These are phyloP conservation scores for Brassica napus DNA, from an alignment of 345 rosid species.

Conservation along the genomic window DNA sequence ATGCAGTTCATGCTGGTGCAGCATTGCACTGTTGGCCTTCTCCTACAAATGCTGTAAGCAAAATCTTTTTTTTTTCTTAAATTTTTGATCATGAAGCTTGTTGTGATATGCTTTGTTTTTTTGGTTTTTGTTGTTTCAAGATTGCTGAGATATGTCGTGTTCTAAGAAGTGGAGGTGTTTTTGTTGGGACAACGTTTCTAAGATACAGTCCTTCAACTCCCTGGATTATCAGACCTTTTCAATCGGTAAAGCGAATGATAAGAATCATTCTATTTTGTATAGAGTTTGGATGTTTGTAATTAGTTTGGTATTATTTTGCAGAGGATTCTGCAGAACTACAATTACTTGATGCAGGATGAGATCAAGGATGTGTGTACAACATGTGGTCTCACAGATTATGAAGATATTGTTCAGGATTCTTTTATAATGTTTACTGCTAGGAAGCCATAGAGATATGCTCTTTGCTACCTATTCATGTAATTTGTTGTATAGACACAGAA, in stretches of 20 bases:
- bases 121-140: constrained; percentile 27
- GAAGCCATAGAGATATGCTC: constrained; percentile 57
- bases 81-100: not conserved
- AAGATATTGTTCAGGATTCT: constrained; percentile 57
- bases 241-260: constrained; percentile 53
- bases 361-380: constrained; percentile 78
- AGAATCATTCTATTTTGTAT: not conserved
- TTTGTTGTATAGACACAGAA: not conserved
- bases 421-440: constrained; percentile 93
- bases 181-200: constrained; percentile 90
- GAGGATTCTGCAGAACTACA: constrained; percentile 54
- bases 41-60: constrained; percentile 78
- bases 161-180: constrained; percentile 80
- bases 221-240: constrained; percentile 50
- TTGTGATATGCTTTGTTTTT: not conserved
- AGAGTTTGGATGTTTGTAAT: not conserved
- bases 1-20: constrained; percentile 94
- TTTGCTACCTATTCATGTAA: constrained; percentile 8
- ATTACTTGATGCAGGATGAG: constrained; percentile 68
- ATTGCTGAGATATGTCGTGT: constrained; percentile 88
- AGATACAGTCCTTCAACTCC: constrained; percentile 64
- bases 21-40: constrained; percentile 98
- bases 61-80: not conserved
- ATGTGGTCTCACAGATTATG: constrained; percentile 78
- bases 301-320: constrained; percentile 35